Conservation (phyloP, 2,329 filamentous ascomycete species). For the Aspergillus japonicus region DNA sequence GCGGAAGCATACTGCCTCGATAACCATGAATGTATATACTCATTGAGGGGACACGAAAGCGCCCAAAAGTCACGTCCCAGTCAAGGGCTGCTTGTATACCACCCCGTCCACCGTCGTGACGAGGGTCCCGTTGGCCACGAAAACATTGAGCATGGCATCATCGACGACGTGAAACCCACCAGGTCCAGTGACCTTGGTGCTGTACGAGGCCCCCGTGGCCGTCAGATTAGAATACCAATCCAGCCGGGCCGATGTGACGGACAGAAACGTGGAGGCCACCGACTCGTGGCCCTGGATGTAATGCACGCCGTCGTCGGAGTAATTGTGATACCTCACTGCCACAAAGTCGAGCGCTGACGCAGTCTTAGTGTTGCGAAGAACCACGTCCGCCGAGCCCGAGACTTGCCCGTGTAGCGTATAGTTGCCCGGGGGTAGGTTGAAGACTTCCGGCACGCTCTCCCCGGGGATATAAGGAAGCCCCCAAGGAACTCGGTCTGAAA, state of each 20-base stretch:
- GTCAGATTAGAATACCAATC: conserved; percentile 44
- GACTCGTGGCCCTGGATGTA: conserved; percentile 38
- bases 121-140: conserved; percentile 44
- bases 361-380: conserved; percentile 2
- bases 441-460: neutral
- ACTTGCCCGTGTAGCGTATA: conserved; percentile 19
- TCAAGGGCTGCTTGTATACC: conserved; percentile 40
- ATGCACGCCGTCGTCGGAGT: conserved; percentile 36
- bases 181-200: conserved; percentile 41
- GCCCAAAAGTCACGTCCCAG: conserved; percentile 24
- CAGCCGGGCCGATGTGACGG: conserved; percentile 27
- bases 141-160: conserved; percentile 41
- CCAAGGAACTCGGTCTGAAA: too few relatives aligned
- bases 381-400: neutral
- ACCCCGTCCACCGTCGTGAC: conserved; percentile 40
- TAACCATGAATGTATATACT: too few relatives aligned
- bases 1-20: too few relatives aligned
- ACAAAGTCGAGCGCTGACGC: conserved; percentile 25
- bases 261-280: conserved; percentile 26
- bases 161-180: conserved; percentile 43
- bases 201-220: conserved; percentile 30
- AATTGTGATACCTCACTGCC: conserved; percentile 38
- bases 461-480: too few relatives aligned
- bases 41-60: too few relatives aligned
- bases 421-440: conserved; percentile 6